phyloP scores from a whole-genome alignment of 129 eudicot species.

The Kitagawia praeruptora region DNA sequence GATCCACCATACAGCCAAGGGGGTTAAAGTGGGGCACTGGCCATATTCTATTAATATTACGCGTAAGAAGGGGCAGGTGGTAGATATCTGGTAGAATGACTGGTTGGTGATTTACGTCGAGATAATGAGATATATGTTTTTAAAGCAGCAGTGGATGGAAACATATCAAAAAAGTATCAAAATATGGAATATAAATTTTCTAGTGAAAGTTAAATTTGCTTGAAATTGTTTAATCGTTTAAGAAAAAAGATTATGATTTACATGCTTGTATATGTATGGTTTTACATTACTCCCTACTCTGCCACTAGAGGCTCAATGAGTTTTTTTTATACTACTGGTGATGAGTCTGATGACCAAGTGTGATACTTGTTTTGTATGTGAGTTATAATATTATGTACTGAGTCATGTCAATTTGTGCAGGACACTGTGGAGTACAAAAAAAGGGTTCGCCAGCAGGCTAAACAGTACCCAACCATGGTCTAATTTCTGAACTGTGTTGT shows the following conservation, averaged over 20 bases:
- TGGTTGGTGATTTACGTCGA: neutral
- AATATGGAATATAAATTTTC: neutral
- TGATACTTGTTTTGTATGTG: neutral
- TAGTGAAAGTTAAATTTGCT: neutral
- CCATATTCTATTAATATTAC: neutral
- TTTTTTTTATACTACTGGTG: neutral
- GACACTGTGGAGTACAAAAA: slow-evolving; percentile 48
- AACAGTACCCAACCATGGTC: slow-evolving; percentile 45
- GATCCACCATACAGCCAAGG: neutral
- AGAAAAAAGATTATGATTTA: neutral
- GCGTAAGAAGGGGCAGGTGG: neutral
- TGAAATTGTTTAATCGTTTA: neutral
- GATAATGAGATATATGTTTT: neutral
- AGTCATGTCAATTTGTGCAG: slow-evolving; percentile 24
- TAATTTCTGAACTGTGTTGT: neutral
- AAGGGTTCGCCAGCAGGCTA: slow-evolving; percentile 56
- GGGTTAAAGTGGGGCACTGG: neutral
- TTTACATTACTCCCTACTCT: neutral
- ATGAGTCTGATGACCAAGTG: neutral
- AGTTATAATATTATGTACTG: neutral
- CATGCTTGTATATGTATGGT: neutral
- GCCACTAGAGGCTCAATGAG: neutral
- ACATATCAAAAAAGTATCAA: neutral
- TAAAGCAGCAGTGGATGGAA: neutral
- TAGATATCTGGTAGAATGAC: neutral